Conservation (phyloP, 1,284 basidiomycete species). For the Vanrija humicola region DNA sequence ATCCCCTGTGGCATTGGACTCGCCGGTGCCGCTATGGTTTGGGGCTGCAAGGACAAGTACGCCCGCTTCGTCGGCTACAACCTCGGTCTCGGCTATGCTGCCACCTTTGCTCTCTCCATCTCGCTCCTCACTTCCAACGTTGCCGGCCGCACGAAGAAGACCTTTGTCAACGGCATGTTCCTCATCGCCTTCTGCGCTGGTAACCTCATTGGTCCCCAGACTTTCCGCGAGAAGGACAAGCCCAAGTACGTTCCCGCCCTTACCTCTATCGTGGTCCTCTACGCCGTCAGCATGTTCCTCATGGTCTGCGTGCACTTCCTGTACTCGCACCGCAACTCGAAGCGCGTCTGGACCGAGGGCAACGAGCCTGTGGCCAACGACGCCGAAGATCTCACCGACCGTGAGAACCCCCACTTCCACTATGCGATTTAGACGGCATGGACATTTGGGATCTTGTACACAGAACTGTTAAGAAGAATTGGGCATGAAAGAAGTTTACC, state of each 20-base stretch:
- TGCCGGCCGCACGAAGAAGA: not conserved
- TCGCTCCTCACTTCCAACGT: not conserved
- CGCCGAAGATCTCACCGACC: constrained; percentile 2
- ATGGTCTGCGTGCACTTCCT: not conserved
- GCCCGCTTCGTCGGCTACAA: constrained; percentile 8
- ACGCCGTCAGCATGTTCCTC: not conserved
- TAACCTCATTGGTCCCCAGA: not conserved
- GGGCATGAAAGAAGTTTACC: no score
- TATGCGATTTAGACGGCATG: not conserved
- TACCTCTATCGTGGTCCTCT: not conserved
- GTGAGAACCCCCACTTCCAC: constrained; percentile 8
- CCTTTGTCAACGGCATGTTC: not conserved
- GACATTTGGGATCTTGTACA: no score
- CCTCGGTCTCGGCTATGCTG: not conserved
- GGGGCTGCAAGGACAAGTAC: constrained; percentile 4
- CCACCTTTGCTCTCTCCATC: constrained; percentile 11
- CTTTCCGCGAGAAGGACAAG: not conserved
- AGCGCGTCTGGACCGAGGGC: no score
- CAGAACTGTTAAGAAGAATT: no score
- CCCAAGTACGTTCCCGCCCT: not conserved
- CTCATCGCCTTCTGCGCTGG: not conserved
- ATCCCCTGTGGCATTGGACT: constrained; percentile 10
- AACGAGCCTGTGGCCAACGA: no score
- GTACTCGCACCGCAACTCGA: not conserved
- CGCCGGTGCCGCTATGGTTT: constrained; percentile 17